Evolutionary conservation across 139 green algal genomes (phyloP).

Genomic region (Zygnema circumcarinatum): DNA sequence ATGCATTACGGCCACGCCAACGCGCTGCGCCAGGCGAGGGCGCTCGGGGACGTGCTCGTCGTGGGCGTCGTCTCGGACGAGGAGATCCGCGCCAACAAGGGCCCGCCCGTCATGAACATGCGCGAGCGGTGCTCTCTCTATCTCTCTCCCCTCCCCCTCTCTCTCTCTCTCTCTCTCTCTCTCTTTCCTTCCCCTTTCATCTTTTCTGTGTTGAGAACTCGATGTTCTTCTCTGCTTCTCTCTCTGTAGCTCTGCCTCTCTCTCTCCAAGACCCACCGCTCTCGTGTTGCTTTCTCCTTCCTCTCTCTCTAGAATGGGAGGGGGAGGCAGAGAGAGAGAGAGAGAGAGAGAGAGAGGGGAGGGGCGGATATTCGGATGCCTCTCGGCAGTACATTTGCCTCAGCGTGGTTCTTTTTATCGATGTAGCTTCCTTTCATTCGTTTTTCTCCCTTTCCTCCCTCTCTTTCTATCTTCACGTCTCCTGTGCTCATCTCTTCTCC

Average conservation of each 20-base stretch:
- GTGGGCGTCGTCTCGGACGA: slow-evolving; percentile 93
- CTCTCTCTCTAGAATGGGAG: too few relatives aligned
- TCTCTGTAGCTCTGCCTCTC: too few relatives aligned
- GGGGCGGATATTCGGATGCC: too few relatives aligned
- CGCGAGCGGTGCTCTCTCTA: slow-evolving; percentile 75
- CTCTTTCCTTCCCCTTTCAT: neutral
- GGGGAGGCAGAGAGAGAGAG: neutral
- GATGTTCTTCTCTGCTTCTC: neutral
- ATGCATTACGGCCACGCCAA: slow-evolving; percentile 99
- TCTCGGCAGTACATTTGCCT: too few relatives aligned
- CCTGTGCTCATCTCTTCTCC: too few relatives aligned
- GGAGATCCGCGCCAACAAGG: slow-evolving; percentile 93
- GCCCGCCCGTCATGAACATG: slow-evolving; percentile 90
- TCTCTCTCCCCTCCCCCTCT: neutral
- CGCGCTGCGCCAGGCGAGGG: slow-evolving; percentile 89
- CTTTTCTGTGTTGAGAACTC: slow-evolving; percentile 1
- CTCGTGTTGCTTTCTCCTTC: too few relatives aligned
- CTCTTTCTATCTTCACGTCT: slow-evolving; percentile 26
- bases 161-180: slow-evolving; percentile 24
- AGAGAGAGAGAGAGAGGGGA: neutral
- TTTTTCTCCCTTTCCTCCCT: too few relatives aligned
- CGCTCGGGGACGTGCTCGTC: slow-evolving; percentile 91
- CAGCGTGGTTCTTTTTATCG: too few relatives aligned
- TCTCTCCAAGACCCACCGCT: too few relatives aligned
- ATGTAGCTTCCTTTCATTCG: too few relatives aligned